These are phyloP conservation scores for Globisporangium nunn DNA, from an alignment of 352 stramenopile genomes.

Conservation along the genomic window DNA sequence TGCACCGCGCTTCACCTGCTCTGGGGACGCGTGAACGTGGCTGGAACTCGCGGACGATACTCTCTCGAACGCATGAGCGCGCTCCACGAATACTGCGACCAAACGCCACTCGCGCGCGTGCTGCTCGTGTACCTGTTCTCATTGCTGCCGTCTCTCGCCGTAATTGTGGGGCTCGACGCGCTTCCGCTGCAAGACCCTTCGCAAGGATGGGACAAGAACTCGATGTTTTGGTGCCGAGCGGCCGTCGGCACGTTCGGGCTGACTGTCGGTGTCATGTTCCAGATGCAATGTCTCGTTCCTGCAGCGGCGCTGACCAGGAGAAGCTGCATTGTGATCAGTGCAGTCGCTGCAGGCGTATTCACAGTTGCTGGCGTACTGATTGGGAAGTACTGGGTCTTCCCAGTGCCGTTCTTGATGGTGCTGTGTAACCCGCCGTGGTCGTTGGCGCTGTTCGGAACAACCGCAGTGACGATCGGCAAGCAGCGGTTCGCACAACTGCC, in stretches of 20 bases:
- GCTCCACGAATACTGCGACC: slow-evolving; percentile 15
- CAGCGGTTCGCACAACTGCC: slow-evolving; percentile 13
- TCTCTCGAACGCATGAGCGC: slow-evolving; percentile 18
- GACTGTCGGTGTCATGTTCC: slow-evolving; percentile 2
- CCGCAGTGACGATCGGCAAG: slow-evolving; percentile 1
- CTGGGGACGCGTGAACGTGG: neutral
- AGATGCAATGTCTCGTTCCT: neutral
- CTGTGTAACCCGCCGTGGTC: slow-evolving; percentile 1
- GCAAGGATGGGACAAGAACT: slow-evolving; percentile 1
- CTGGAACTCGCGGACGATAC: slow-evolving; percentile 10
- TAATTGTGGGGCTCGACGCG: slow-evolving; percentile 6
- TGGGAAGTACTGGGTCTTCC: slow-evolving; percentile 7
- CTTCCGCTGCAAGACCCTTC: slow-evolving; percentile 11
- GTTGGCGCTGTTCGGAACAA: slow-evolving; percentile 1
- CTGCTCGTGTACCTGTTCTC: slow-evolving; percentile 2
- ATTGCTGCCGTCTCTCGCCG: slow-evolving; percentile 6
- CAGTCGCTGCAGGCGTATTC: neutral
- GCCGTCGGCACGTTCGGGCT: neutral
- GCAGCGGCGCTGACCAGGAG: neutral
- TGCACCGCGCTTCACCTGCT: neutral
- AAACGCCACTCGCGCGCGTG: slow-evolving; percentile 2
- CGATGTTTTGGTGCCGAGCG: slow-evolving; percentile 3
- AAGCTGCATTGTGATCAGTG: neutral
- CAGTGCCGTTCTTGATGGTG: slow-evolving; percentile 8
- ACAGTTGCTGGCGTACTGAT: neutral